Evolutionary conservation across 2,329 filamentous ascomycete genomes (phyloP), one percentile per base, ranked within the genome.

Genomic region (Trichoderma aggressivum): DNA sequence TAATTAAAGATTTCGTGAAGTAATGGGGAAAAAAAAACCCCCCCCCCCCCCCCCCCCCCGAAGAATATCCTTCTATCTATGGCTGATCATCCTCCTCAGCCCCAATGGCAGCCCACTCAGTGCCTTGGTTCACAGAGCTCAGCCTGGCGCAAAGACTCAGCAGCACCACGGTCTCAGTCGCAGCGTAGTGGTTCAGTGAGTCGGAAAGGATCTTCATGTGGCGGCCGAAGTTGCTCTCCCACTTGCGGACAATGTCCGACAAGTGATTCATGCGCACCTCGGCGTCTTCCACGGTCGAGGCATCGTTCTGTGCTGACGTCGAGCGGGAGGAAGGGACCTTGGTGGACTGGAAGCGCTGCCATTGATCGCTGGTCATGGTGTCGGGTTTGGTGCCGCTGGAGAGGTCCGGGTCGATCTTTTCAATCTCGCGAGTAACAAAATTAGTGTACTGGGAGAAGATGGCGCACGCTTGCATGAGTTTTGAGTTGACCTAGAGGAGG

Each of bases 131-230:
- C 14, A 92, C 93, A 72, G 92, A 93, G 77, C 92, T 94, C 77
- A 97, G 79, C 72, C 94, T 84, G 14, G 94, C 94, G 78, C 94
- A 97, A 18, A 99, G 84, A 74, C 94, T 95, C 73, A 98, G 83
- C 74, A 99, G 86, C 21, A 97, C 96, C 3, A 98, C 95, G 50
- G 96, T 98, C 84, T 99, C 96, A 0, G 96, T 98, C 0, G 96
- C 96, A 3, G 96, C 96, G 76, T 98, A 97, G 81, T 98, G 97
- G 77, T 99, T 98, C 73, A 99, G 86, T 72, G 94, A 95, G 79
- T 98, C 96, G 47, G 98, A 89, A 76, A 99, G 82, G 75, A 98
- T 97, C 83, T 97, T 94, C 76, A 99, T 82, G 81, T 98, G 95
- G 60, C 94, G 86, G 71, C 92, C 92, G 79, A 99, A 99, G 78